Conservation (phyloP, 2,329 filamentous ascomycete genomes). For the Didymella glomerata region DNA sequence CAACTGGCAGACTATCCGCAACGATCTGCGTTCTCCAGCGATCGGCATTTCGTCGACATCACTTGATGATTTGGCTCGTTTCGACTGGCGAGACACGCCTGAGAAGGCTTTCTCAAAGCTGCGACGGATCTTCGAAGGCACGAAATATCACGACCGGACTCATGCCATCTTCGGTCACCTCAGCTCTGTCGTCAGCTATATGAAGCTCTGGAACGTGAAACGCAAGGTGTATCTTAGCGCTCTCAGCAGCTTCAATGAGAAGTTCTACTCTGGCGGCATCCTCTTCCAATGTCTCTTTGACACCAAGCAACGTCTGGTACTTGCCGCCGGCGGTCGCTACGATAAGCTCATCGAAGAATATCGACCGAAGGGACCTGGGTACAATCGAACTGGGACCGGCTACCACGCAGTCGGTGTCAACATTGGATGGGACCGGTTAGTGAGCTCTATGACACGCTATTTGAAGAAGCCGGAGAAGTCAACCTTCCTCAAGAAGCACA, state of each 20-base stretch:
- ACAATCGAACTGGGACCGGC: slow-evolving; percentile 51
- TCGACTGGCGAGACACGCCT: slow-evolving; percentile 84
- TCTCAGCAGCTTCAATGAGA: slow-evolving; percentile 87
- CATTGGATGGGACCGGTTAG: slow-evolving; percentile 84
- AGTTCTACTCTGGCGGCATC: slow-evolving; percentile 81
- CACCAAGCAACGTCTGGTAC: slow-evolving; percentile 79
- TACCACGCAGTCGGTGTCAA: slow-evolving; percentile 92
- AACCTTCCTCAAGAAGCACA: slow-evolving; percentile 72
- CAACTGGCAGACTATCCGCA: slow-evolving; percentile 83
- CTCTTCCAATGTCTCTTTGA: slow-evolving; percentile 93
- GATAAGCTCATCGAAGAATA: slow-evolving; percentile 88
- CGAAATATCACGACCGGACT: slow-evolving; percentile 61
- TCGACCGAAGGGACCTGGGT: slow-evolving; percentile 71
- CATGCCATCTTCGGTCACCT: slow-evolving; percentile 75
- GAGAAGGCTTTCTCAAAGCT: slow-evolving; percentile 76
- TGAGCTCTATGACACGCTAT: slow-evolving; percentile 66
- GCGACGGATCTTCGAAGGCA: slow-evolving; percentile 62
- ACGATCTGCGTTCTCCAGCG: slow-evolving; percentile 80
- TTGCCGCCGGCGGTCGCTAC: slow-evolving; percentile 93
- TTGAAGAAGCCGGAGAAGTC: slow-evolving; percentile 57
- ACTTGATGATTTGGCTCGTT: slow-evolving; percentile 86
- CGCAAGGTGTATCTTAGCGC: slow-evolving; percentile 86
- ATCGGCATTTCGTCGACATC: slow-evolving; percentile 88
- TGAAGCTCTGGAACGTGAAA: slow-evolving; percentile 76
- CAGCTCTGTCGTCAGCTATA: slow-evolving; percentile 77